These are phyloP conservation scores for Croton setiger DNA, from an alignment of 441 rosid species.

Conservation along the genomic window DNA sequence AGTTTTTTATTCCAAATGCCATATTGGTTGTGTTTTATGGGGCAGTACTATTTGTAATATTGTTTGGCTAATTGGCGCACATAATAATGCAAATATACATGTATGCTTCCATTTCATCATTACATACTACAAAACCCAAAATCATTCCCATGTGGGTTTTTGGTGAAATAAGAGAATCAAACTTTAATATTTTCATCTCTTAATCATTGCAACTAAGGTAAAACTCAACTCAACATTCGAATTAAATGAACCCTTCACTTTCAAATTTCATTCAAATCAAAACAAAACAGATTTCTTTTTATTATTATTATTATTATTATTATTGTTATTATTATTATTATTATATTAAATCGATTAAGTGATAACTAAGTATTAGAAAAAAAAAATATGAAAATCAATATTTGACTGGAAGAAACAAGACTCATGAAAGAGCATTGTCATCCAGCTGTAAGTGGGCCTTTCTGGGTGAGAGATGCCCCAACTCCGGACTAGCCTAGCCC, in stretches of 20 bases:
- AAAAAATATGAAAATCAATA: no score
- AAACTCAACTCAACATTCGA: no score
- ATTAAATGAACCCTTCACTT: no score
- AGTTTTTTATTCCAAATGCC: background rate
- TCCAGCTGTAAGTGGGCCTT: background rate
- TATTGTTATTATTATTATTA: no score
- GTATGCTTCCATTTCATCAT: background rate
- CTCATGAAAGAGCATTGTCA: background rate
- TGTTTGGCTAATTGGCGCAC: constrained; percentile 13
- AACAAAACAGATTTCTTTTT: no score
- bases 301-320: no score
- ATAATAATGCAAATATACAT: background rate
- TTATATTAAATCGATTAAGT: no score
- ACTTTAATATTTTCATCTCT: background rate
- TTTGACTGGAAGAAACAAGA: background rate
- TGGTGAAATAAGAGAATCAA: background rate
- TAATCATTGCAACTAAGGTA: background rate
- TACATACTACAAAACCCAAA: constrained; percentile 5
- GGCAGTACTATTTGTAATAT: background rate
- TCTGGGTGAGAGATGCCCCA: no score
- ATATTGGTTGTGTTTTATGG: background rate
- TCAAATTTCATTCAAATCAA: no score
- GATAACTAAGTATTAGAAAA: no score
- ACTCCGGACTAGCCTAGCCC: no score
- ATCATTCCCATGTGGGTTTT: background rate